Percentiles rank a stretch among this genome's conserved stretches.
phyloP scores from a whole-genome alignment of 345 rosid species.

The Salix koriyanagi region DNA sequence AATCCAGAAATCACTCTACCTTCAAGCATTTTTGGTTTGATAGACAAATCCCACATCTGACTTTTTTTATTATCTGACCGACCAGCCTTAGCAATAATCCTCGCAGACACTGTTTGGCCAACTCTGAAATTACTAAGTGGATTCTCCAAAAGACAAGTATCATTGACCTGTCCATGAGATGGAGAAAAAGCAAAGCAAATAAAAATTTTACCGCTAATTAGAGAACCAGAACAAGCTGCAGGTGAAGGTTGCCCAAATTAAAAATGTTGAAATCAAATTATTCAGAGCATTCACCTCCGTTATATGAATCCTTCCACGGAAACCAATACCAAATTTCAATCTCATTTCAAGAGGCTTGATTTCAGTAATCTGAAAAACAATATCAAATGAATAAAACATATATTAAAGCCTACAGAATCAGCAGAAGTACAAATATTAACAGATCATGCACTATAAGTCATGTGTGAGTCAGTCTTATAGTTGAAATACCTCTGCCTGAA shows the following conservation, averaged over 20 bases:
- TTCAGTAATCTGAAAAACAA: conserved; percentile 68
- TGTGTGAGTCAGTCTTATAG: neutral
- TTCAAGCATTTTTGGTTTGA: conserved; percentile 55
- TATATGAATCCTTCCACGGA: conserved; percentile 75
- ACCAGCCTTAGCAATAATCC: conserved; percentile 56
- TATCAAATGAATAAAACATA: conserved; percentile 4
- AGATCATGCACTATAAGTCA: neutral
- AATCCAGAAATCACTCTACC: conserved; percentile 37
- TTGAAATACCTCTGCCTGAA: conserved; percentile 74
- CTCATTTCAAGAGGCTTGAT: conserved; percentile 77
- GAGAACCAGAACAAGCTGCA: neutral
- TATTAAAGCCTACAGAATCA: neutral
- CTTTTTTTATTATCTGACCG: conserved; percentile 46
- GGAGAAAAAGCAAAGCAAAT: conserved; percentile 3
- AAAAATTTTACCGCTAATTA: neutral
- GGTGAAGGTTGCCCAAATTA: neutral
- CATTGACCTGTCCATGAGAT: conserved; percentile 49
- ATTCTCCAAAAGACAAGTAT: conserved; percentile 44
- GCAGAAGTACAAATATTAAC: neutral
- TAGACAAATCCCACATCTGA: conserved; percentile 75
- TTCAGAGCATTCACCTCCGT: conserved; percentile 63
- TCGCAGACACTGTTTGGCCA: conserved; percentile 83
- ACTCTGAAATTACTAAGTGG: conserved; percentile 65
- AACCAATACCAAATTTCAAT: conserved; percentile 75
- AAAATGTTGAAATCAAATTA: conserved; percentile 8